These are phyloP conservation scores for Diaporthe longicolla DNA, from an alignment of 2,329 filamentous ascomycete species.

Conservation along the genomic window DNA sequence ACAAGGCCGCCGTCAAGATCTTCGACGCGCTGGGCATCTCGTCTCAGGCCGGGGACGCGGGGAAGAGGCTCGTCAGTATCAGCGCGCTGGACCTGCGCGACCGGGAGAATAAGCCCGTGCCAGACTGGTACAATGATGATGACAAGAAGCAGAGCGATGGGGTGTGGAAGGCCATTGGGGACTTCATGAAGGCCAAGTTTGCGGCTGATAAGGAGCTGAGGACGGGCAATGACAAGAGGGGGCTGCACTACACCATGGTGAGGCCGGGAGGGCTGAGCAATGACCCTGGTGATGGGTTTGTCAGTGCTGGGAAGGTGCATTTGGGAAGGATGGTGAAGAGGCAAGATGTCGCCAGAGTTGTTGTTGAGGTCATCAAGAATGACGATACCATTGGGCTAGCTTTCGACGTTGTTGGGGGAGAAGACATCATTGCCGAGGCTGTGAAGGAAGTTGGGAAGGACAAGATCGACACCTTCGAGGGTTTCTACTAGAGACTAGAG, in stretches of 20 bases:
- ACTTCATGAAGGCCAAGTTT: constrained; percentile 59
- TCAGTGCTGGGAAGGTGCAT: constrained; percentile 59
- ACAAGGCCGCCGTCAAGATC: constrained; percentile 59
- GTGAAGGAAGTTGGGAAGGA: constrained; percentile 55
- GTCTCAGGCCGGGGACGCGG: constrained; percentile 49
- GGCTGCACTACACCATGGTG: constrained; percentile 61
- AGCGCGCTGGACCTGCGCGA: constrained; percentile 61
- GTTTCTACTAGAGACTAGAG: constrained; percentile 44
- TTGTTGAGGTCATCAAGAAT: constrained; percentile 57
- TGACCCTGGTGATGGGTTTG: constrained; percentile 54
- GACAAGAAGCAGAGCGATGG: constrained; percentile 53
- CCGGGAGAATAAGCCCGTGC: constrained; percentile 53
- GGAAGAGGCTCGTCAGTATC: constrained; percentile 61
- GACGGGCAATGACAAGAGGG: constrained; percentile 53
- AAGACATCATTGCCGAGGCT: constrained; percentile 52
- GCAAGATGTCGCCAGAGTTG: constrained; percentile 60
- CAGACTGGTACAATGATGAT: constrained; percentile 59
- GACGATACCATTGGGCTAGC: constrained; percentile 57
- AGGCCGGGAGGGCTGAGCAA: constrained; percentile 57
- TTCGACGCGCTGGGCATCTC: constrained; percentile 60
- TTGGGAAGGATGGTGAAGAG: constrained; percentile 54
- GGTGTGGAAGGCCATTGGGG: constrained; percentile 56
- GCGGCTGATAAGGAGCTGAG: constrained; percentile 57
- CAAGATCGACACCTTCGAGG: constrained; percentile 51
- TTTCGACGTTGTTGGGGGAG: constrained; percentile 58